phyloP scores from a whole-genome alignment of 2,329 filamentous ascomycete genomes.

The Colletotrichum echinochloae region DNA sequence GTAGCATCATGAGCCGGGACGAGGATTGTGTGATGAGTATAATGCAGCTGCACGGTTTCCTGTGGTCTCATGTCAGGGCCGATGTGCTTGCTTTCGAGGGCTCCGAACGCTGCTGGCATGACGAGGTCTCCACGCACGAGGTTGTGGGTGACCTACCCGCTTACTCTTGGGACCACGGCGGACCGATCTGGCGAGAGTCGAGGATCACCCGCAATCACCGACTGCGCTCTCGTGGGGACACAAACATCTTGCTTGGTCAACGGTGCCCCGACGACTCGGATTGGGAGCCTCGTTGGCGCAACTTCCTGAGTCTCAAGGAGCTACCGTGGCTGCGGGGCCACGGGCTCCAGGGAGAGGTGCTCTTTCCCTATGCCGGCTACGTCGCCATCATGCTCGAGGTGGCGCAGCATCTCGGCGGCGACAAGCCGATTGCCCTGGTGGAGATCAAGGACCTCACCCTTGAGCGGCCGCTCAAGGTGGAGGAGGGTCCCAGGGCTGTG shows the following conservation, averaged over 20 bases:
- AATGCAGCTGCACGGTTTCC: conserved; percentile 3
- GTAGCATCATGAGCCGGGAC: conserved; percentile 7
- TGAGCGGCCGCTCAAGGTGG: conserved; percentile 18
- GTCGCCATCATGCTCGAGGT: conserved; percentile 46
- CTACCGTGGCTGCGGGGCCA: conserved; percentile 61
- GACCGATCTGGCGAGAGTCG: conserved; percentile 22
- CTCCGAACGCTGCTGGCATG: conserved; percentile 2
- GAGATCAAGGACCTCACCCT: conserved; percentile 16
- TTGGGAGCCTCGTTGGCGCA: conserved; percentile 27
- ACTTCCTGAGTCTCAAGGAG: conserved; percentile 45
- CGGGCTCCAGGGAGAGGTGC: conserved; percentile 56
- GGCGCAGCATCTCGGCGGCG: neutral
- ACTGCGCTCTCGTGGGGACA: conserved; percentile 14
- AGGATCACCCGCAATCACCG: conserved; percentile 31
- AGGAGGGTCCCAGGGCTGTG: neutral
- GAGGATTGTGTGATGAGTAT: neutral
- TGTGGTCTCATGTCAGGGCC: conserved; percentile 4
- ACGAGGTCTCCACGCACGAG: neutral
- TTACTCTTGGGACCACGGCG: conserved; percentile 39
- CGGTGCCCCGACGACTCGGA: conserved; percentile 3
- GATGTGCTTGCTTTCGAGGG: neutral
- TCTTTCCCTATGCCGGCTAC: conserved; percentile 53
- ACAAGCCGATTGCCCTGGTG: neutral
- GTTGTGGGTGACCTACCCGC: conserved; percentile 43
- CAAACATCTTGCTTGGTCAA: conserved; percentile 27